phyloP scores from a whole-genome alignment of 495 filamentous ascomycete species.

The Podospora appendiculata region DNA sequence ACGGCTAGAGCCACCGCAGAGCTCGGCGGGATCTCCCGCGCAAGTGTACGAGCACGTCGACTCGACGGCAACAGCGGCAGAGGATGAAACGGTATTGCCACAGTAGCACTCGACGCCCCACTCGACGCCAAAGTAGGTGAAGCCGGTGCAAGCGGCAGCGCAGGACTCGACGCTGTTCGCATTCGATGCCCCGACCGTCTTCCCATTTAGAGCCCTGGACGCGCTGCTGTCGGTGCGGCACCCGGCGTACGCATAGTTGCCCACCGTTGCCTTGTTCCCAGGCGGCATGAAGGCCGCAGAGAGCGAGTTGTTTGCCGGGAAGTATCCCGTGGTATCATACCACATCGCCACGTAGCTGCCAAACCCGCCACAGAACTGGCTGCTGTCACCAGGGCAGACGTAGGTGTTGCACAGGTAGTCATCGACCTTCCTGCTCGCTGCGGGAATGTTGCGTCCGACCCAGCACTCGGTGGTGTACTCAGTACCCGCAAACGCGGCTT shows the following conservation, averaged over 20 bases:
- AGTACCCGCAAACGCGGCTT: slow-evolving; percentile 25
- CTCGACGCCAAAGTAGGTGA: slow-evolving; percentile 7
- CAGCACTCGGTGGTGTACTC: slow-evolving; percentile 23
- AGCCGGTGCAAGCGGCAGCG: slow-evolving; percentile 8
- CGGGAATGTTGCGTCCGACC: slow-evolving; percentile 28
- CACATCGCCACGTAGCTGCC: slow-evolving; percentile 15
- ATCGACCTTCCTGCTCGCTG: slow-evolving; percentile 9
- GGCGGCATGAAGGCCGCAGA: slow-evolving; percentile 10
- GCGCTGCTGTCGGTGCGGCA: slow-evolving; percentile 25
- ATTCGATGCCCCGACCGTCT: slow-evolving; percentile 7
- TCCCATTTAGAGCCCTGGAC: slow-evolving; percentile 11
- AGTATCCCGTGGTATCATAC: slow-evolving; percentile 8
- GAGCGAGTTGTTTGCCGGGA: slow-evolving; percentile 4
- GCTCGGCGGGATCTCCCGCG: slow-evolving; percentile 2
- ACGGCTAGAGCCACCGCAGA: slow-evolving; percentile 4
- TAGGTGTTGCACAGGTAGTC: slow-evolving; percentile 24
- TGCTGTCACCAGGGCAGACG: slow-evolving; percentile 23
- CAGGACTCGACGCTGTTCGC: slow-evolving; percentile 25
- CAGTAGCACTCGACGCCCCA: slow-evolving; percentile 7
- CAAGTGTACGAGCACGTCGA: slow-evolving; percentile 1
- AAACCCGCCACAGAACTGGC: slow-evolving; percentile 27
- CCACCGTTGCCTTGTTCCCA: slow-evolving; percentile 13
- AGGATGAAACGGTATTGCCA: neutral
- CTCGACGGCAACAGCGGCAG: neutral
- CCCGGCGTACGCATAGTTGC: slow-evolving; percentile 19